These are phyloP conservation scores for Mycena citricolor DNA, from an alignment of 1,284 basidiomycete species.

Conservation along the genomic window DNA sequence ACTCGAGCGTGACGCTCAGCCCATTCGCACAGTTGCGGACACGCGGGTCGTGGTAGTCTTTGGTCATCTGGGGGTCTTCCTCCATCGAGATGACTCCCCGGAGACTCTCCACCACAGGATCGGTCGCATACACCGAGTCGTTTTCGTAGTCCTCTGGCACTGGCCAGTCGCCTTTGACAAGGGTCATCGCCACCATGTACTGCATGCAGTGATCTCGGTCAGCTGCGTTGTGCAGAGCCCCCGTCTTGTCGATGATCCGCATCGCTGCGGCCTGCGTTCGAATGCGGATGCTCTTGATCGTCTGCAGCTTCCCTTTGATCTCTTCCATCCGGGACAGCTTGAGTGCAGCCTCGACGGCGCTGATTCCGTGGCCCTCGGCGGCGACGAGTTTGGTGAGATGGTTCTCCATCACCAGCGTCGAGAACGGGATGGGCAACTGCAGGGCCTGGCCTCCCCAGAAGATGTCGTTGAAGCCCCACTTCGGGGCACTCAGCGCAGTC, in stretches of 20 bases:
- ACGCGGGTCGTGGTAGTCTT: conserved; percentile 1
- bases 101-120: not conserved
- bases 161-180: conserved; percentile 1
- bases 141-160: conserved; percentile 3
- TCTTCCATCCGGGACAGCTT: not conserved
- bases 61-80: conserved; percentile 3
- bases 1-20: not conserved
- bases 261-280: conserved; percentile 1
- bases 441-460: not conserved
- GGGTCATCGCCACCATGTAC: conserved; percentile 2
- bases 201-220: conserved; percentile 5
- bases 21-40: conserved; percentile 1
- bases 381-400: conserved; percentile 4
- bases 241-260: conserved; percentile 3
- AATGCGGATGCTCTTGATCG: not conserved
- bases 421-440: not conserved
- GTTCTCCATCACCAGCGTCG: conserved; percentile 1
- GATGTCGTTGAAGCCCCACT: conserved; percentile 1
- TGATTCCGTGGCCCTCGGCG: conserved; percentile 3
- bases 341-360: conserved; percentile 1
- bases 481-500: not conserved
- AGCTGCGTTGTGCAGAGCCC: conserved; percentile 1
- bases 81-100: not conserved
- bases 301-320: not conserved
- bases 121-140: not conserved